These are phyloP conservation scores for Wickerhamomyces rabaulensis DNA, from an alignment of 805 yeast species.

Conservation along the genomic window DNA sequence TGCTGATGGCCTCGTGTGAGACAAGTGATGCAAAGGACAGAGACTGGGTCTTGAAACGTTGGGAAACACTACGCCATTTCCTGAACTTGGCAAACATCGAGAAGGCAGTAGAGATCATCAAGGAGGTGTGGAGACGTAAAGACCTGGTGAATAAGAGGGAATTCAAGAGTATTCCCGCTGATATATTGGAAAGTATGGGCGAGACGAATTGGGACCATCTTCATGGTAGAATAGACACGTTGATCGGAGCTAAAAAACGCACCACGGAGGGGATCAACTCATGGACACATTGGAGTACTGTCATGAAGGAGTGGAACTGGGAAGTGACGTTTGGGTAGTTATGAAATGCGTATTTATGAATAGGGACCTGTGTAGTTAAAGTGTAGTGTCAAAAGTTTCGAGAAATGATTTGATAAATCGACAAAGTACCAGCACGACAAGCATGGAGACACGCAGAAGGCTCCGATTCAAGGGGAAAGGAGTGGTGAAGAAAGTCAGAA, in stretches of 20 bases:
- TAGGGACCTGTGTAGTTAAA: too few species aligned
- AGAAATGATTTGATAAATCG: not conserved
- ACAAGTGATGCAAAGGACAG: slow-evolving; percentile 54
- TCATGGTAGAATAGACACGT: slow-evolving; percentile 19
- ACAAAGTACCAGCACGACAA: not conserved
- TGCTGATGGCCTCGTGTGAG: slow-evolving; percentile 62
- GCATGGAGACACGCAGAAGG: not conserved
- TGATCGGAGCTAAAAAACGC: slow-evolving; percentile 18
- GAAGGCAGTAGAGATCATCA: slow-evolving; percentile 60
- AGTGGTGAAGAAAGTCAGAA: not conserved
- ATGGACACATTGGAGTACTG: slow-evolving; percentile 60
- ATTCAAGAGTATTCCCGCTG: not conserved
- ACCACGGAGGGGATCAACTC: slow-evolving; percentile 40
- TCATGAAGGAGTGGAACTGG: slow-evolving; percentile 77
- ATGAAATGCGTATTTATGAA: not conserved
- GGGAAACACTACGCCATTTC: slow-evolving; percentile 47
- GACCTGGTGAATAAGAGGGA: slow-evolving; percentile 25
- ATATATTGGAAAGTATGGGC: not conserved
- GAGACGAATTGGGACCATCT: slow-evolving; percentile 16
- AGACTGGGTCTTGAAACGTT: slow-evolving; percentile 53
- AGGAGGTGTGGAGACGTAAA: slow-evolving; percentile 66
- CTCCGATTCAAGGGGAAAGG: not conserved
- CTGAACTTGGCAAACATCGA: slow-evolving; percentile 67
- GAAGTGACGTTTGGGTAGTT: slow-evolving; percentile 49
- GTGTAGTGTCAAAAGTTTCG: not conserved